A percentile compares a stretch with the other conserved stretches of the same genome.
Evolutionary conservation across 2,329 filamentous ascomycete genomes (phyloP).

Genomic region (Fusarium hainanense): DNA sequence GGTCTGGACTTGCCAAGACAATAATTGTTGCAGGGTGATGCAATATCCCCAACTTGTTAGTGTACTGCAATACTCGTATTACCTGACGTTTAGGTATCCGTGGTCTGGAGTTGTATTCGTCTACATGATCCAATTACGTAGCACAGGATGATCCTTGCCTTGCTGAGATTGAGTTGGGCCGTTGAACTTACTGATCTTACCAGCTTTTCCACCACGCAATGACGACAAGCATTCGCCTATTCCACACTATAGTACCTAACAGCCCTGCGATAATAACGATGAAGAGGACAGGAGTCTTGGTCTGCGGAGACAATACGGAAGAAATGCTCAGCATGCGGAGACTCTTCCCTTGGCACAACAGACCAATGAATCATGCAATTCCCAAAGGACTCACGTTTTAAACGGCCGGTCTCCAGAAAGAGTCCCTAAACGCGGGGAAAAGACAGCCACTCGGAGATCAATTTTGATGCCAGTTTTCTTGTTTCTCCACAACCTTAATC

Average conservation of each 20-base stretch:
- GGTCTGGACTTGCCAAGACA: neutral
- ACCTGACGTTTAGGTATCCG: neutral
- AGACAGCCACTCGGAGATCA: neutral
- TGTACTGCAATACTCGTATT: neutral
- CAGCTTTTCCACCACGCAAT: neutral
- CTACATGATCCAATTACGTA: neutral
- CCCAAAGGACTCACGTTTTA: constrained; percentile 1
- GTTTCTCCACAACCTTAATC: constrained; percentile 27
- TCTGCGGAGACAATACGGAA: constrained; percentile 1
- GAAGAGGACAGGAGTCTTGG: neutral
- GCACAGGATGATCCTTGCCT: neutral
- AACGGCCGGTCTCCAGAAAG: neutral
- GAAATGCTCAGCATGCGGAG: constrained; percentile 1
- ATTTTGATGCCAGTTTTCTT: neutral
- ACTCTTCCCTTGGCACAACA: constrained; percentile 4
- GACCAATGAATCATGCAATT: neutral
- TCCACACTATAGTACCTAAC: neutral
- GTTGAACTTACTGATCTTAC: neutral
- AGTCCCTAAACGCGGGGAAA: constrained; percentile 6
- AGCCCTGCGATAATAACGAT: neutral
- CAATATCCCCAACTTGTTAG: neutral
- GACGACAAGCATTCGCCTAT: neutral
- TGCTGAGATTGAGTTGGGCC: neutral
- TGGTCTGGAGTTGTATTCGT: constrained; percentile 14
- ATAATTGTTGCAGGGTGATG: constrained; percentile 14